A percentile compares a stretch with the other conserved stretches of the same genome.
Evolutionary conservation across 2,329 filamentous ascomycete genomes (phyloP).

Genomic region (Teratosphaeria viscida): DNA sequence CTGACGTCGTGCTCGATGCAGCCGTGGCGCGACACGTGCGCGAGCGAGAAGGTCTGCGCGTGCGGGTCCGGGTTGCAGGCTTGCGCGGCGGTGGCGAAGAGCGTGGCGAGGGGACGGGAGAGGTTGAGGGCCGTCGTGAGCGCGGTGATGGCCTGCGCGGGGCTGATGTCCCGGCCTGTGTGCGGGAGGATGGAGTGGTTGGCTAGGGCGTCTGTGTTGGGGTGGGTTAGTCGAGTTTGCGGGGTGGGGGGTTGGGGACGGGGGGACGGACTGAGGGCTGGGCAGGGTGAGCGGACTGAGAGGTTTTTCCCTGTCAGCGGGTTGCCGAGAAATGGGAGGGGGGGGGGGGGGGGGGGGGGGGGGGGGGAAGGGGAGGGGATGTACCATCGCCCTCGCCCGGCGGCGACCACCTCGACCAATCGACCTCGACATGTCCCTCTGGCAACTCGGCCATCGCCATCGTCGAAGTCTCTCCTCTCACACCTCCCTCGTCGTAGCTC

Average conservation of each 20-base stretch:
- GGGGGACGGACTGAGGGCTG: neutral
- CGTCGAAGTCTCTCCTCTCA: neutral
- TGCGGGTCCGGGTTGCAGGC: neutral
- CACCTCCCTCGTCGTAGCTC: neutral
- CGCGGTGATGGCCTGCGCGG: neutral
- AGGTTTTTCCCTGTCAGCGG: neutral
- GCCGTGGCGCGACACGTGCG: slow-evolving; percentile 10
- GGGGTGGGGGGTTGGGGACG: neutral
- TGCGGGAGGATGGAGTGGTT: neutral
- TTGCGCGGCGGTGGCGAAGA: neutral
- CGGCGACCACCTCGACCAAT: neutral
- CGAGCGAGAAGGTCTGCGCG: too few species aligned
- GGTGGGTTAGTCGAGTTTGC: neutral
- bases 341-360: too few species aligned
- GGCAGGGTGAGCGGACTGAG: neutral
- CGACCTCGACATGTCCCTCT: neutral
- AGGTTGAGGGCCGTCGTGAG: neutral
- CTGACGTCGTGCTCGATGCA: slow-evolving; percentile 27
- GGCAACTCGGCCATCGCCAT: neutral
- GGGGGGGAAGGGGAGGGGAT: too few species aligned
- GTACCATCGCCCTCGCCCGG: neutral
- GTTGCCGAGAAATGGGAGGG: neutral
- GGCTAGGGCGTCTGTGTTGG: neutral
- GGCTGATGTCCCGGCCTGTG: neutral
- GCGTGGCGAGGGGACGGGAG: neutral